A percentile compares a stretch with the other conserved stretches of the same genome.
These are phyloP conservation scores for Dipodascopsis tothii DNA, from an alignment of 805 yeast species.

Conservation along the genomic window DNA sequence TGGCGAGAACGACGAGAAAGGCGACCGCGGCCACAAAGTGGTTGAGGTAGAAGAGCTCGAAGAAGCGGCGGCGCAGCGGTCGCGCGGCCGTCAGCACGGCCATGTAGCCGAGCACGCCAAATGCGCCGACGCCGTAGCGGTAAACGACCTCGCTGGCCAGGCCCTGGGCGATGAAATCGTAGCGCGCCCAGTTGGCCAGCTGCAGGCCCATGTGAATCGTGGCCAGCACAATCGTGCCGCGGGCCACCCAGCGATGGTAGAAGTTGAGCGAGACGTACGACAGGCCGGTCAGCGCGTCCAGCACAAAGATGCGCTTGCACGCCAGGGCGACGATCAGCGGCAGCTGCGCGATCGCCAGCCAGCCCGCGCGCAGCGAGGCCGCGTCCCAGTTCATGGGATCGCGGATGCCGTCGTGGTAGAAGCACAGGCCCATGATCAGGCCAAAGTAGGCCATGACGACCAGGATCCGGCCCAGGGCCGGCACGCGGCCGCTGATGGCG, in stretches of 20 bases:
- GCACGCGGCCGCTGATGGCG: constrained; percentile 4
- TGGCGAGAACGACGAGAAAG: constrained; percentile 20
- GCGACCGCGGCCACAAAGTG: constrained; percentile 25
- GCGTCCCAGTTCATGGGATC: constrained; percentile 21
- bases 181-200: constrained; percentile 21
- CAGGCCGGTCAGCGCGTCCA: constrained; percentile 23
- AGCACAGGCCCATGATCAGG: constrained; percentile 21
- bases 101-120: constrained; percentile 24
- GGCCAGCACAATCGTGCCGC: constrained; percentile 25
- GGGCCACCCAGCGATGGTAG: constrained; percentile 28
- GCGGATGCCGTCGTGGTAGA: constrained; percentile 11
- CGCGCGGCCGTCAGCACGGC: constrained; percentile 29
- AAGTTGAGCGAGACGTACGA: constrained; percentile 23
- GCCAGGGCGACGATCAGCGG: constrained; percentile 27
- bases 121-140: constrained; percentile 25
- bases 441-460: constrained; percentile 14
- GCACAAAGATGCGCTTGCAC: constrained; percentile 18
- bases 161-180: constrained; percentile 12
- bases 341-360: constrained; percentile 27
- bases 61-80: constrained; percentile 21
- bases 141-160: constrained; percentile 19
- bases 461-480: constrained; percentile 13
- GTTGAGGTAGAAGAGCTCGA: constrained; percentile 25
- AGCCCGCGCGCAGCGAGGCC: constrained; percentile 25
- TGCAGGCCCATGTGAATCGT: constrained; percentile 25